phyloP scores from a whole-genome alignment of 352 stramenopile genomes.

The Phytophthora pinifolia region DNA sequence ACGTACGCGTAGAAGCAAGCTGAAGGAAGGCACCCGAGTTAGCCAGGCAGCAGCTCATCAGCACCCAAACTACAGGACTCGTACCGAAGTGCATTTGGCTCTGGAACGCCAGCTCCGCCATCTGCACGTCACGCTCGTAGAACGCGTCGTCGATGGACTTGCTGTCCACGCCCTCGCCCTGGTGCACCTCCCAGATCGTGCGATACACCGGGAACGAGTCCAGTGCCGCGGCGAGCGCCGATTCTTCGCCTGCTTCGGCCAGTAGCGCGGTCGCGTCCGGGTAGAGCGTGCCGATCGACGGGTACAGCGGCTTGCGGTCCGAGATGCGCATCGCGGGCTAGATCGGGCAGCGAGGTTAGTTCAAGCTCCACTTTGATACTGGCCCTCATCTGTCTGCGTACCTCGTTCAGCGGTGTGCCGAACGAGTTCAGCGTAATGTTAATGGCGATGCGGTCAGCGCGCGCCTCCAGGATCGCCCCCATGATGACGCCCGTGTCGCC shows the following conservation, averaged over 20 bases:
- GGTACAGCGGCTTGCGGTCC: conserved; percentile 97
- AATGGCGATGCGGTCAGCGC: conserved; percentile 98
- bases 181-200: conserved; percentile 97
- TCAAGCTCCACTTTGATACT: too few species aligned
- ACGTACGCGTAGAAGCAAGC: conserved; percentile 98
- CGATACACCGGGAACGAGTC: conserved; percentile 96
- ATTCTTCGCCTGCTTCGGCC: conserved; percentile 92
- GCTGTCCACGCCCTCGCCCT: conserved; percentile 91
- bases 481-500: conserved; percentile 98
- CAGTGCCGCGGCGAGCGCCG: conserved; percentile 84
- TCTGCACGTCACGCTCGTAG: conserved; percentile 98
- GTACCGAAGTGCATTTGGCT: conserved; percentile 98
- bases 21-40: too few species aligned
- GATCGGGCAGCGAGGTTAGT: background rate
- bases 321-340: conserved; percentile 96
- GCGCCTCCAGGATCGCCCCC: conserved; percentile 94
- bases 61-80: background rate
- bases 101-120: conserved; percentile 98
- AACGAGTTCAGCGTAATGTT: conserved; percentile 99
- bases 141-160: conserved; percentile 99
- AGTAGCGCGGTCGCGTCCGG: conserved; percentile 95
- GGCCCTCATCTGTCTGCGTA: too few species aligned
- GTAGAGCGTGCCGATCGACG: conserved; percentile 97
- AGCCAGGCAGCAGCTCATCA: background rate
- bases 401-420: conserved; percentile 89